phyloP scores from a whole-genome alignment of 345 rosid genomes.

The Cardamine occulta region DNA sequence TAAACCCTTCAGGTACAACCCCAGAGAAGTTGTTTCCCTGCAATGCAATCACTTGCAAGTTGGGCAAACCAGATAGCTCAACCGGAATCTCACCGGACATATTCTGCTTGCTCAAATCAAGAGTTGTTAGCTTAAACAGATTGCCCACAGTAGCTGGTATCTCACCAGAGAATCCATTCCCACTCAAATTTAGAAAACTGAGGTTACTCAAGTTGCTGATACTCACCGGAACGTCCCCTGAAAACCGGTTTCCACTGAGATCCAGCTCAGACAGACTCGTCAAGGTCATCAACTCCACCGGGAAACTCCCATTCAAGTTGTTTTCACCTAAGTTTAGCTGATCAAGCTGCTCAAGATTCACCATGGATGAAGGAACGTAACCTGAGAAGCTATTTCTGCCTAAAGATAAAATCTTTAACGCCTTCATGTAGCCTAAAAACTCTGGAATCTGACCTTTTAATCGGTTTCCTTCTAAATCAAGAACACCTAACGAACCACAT shows the following conservation, averaged over 20 bases:
- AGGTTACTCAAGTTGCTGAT: conserved; percentile 63
- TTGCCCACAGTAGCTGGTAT: conserved; percentile 59
- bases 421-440: conserved; percentile 61
- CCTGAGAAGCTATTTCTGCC: conserved; percentile 74
- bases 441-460: conserved; percentile 68
- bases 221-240: conserved; percentile 56
- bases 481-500: conserved; percentile 62
- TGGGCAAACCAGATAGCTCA: conserved; percentile 85
- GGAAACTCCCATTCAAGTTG: conserved; percentile 65
- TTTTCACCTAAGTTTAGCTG: conserved; percentile 58
- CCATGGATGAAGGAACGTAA: conserved; percentile 59
- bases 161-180: conserved; percentile 58
- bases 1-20: conserved; percentile 78
- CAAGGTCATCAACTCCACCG: conserved; percentile 61
- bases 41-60: conserved; percentile 80
- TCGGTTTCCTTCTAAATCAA: conserved; percentile 72
- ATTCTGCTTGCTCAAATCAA: conserved; percentile 71
- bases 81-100: conserved; percentile 68
- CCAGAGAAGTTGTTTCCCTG: conserved; percentile 80
- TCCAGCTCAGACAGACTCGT: conserved; percentile 68
- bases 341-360: conserved; percentile 56
- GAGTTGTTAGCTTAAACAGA: conserved; percentile 55
- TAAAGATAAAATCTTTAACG: conserved; percentile 61
- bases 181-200: conserved; percentile 58
- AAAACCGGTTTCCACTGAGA: conserved; percentile 65